Evolutionary conservation across 768 basidiomycete species (phyloP).

Genomic region (Ramaria sp.): DNA sequence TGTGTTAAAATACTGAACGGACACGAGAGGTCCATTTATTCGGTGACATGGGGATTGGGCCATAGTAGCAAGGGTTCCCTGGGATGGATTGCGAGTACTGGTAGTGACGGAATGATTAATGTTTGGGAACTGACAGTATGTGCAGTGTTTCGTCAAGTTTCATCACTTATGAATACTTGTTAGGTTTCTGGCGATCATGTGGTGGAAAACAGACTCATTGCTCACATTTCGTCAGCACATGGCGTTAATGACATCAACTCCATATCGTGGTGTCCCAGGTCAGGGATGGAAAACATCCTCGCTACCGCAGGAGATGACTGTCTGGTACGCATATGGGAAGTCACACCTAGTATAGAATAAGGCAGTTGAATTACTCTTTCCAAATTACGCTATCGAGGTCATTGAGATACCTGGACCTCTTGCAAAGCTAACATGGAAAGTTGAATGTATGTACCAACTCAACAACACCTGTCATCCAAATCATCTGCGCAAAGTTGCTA

Average conservation of each 20-base stretch:
- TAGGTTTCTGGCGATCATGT: conserved; percentile 1
- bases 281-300: conserved; percentile 52
- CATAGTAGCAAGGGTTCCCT: conserved; percentile 28
- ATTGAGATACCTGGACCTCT: no score
- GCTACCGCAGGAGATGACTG: conserved; percentile 88
- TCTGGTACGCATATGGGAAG: conserved; percentile 65
- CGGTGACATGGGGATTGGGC: conserved; percentile 59
- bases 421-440: no score
- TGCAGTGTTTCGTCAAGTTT: background rate
- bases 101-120: conserved; percentile 75
- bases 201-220: conserved; percentile 35
- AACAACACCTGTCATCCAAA: no score
- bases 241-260: conserved; percentile 79
- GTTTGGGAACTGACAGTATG: conserved; percentile 69
- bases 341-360: conserved; percentile 14
- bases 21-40: conserved; percentile 71
- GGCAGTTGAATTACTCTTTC: background rate
- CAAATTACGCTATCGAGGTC: no score
- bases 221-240: conserved; percentile 54
- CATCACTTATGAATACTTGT: conserved; percentile 13
- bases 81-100: conserved; percentile 79
- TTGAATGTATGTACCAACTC: no score
- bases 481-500: no score
- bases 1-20: conserved; percentile 46
- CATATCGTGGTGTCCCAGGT: conserved; percentile 71